Evolutionary conservation across 1,284 basidiomycete genomes (phyloP), one percentile per base, ranked within the genome.

Genomic region (Ganoderma leucocontextum): DNA sequence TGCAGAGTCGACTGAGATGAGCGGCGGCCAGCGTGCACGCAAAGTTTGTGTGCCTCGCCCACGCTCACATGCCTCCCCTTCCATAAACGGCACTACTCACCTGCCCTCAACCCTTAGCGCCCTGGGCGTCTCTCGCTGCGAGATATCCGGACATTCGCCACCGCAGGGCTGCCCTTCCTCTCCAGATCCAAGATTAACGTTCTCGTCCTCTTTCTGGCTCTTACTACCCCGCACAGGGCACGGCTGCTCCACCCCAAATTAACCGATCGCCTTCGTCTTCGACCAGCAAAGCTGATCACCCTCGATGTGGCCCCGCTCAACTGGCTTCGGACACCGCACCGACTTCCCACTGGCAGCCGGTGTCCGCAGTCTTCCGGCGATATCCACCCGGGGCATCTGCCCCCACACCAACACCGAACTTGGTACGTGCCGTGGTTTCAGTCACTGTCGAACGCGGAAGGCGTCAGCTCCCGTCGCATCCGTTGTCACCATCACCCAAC

Each of bases 131-230:
- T 63, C 52, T 25, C 33, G 25, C 58, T 36, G 58, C 53, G 64
- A 49, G 36, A 22, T n/a, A 33, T 22, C 57, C 29, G 29, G 53
- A 25, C 36, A 35, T 2, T 33, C 29, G 29, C 36, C 39, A 22
- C 29, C 17, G 4, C 15, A 19, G 17, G 29, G 13, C 53, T 35
- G 53, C 35, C 22, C 17, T 33, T 10, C 5, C 47, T 36, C 44
- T 38, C 52, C 42, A 62, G 62, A 70, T 66, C 36, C 52, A 55
- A 67, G 69, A 65, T 67, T 42, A 55, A 64, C 66, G 49, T 65
- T 60, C 65, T 66, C 22, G 52, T 59, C 64, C 63, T 63, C 29
- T 17, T 52, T 55, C 52, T 33, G 52, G 52, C 33, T 0, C 19
- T 8, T 15, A 38, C 7, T 33, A 12, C 55, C 68, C 62, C 42